These are phyloP conservation scores for Blastobotrys parvus DNA, from an alignment of 805 yeast genomes.

Conservation along the genomic window DNA sequence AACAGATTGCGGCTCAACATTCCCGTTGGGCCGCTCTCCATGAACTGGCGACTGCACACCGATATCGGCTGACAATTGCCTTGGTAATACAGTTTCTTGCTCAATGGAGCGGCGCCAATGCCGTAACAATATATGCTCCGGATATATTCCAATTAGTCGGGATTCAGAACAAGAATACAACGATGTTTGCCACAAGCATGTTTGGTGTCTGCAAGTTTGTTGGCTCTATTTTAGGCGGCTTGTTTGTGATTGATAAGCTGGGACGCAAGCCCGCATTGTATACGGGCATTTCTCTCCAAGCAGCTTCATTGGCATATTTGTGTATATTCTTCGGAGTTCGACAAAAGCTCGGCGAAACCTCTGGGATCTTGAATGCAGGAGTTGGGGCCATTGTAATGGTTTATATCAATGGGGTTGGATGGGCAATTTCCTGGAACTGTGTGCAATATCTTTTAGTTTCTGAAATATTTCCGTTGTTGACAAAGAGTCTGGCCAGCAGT, in stretches of 20 bases:
- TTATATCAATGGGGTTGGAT: conserved; percentile 44
- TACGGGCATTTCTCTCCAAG: conserved; percentile 40
- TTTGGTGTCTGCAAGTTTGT: conserved; percentile 46
- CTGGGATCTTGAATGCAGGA: conserved; percentile 33
- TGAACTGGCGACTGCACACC: conserved; percentile 25
- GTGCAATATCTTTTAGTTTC: conserved; percentile 48
- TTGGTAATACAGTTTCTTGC: conserved; percentile 39
- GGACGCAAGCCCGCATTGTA: conserved; percentile 46
- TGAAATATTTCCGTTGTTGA: conserved; percentile 45
- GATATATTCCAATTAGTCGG: conserved; percentile 44
- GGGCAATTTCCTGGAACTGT: conserved; percentile 54
- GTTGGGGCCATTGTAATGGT: conserved; percentile 44
- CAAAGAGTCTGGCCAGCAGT: conserved; percentile 43
- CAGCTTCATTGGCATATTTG: conserved; percentile 36
- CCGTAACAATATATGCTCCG: conserved; percentile 50
- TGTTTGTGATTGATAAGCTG: conserved; percentile 44
- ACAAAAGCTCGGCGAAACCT: conserved; percentile 26
- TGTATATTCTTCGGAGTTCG: conserved; percentile 40
- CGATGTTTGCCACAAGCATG: conserved; percentile 41
- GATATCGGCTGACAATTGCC: conserved; percentile 40
- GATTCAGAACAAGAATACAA: conserved; percentile 31
- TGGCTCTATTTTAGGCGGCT: conserved; percentile 42
- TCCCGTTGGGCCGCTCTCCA: conserved; percentile 31
- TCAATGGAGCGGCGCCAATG: conserved; percentile 55
- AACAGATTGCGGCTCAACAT: conserved; percentile 21